These are phyloP conservation scores for Oxyria digyna DNA, from an alignment of 148 eudicot genomes.

Conservation along the genomic window DNA sequence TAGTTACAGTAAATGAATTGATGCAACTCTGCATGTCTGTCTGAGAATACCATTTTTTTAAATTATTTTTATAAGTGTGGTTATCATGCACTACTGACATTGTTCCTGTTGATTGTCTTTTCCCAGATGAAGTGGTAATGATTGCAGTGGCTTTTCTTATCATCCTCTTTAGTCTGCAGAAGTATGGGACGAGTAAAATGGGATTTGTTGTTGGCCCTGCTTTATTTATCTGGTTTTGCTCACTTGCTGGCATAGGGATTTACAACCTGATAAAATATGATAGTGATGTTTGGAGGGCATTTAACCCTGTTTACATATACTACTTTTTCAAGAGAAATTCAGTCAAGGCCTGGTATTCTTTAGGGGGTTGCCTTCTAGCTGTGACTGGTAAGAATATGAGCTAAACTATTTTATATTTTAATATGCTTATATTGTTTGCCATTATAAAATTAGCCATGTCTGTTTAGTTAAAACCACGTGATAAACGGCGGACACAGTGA, in stretches of 20 bases:
- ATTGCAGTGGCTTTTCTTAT: constrained; percentile 78
- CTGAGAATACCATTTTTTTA: background rate
- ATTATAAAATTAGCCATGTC: background rate
- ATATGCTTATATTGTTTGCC: background rate
- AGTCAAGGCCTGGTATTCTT: constrained; percentile 85
- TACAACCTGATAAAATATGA: constrained; percentile 82
- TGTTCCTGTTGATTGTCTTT: constrained; percentile 9
- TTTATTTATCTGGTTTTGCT: constrained; percentile 90
- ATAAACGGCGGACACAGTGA: background rate
- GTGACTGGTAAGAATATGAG: constrained; percentile 57
- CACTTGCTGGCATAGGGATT: constrained; percentile 75
- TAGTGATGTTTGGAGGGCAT: constrained; percentile 67
- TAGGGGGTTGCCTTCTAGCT: constrained; percentile 92
- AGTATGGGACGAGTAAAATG: constrained; percentile 93
- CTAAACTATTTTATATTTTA: background rate
- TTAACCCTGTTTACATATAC: constrained; percentile 87
- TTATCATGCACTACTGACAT: background rate
- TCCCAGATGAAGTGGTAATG: constrained; percentile 79
- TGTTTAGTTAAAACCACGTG: background rate
- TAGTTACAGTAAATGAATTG: background rate
- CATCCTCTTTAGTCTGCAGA: constrained; percentile 79
- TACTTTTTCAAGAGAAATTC: constrained; percentile 78
- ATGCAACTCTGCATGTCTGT: background rate
- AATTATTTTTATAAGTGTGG: background rate
- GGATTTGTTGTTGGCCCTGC: constrained; percentile 94